Evolutionary conservation across 352 stramenopile species (phyloP).

Genomic region (Globisporangium irregulare): DNA sequence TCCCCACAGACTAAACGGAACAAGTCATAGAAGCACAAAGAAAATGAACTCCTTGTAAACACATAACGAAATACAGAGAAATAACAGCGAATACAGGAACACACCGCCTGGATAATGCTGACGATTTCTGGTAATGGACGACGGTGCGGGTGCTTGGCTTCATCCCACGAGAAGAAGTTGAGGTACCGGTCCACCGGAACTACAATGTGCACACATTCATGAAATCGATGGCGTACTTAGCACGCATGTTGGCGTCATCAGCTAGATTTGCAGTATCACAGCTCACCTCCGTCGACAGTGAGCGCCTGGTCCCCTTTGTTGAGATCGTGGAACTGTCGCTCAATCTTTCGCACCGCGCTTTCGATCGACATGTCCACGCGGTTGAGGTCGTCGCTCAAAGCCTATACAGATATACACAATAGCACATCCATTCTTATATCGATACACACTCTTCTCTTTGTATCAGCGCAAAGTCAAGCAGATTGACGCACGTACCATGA

Average conservation of each 20-base stretch:
- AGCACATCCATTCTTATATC: neutral
- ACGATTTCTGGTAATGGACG: conserved; percentile 96
- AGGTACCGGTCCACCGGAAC: conserved; percentile 94
- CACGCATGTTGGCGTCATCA: neutral
- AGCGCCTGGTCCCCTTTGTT: conserved; percentile 84
- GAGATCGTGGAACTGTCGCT: conserved; percentile 95
- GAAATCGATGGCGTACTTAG: neutral
- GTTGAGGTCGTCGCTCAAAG: conserved; percentile 92
- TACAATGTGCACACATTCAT: conserved; percentile 16
- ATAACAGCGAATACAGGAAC: neutral
- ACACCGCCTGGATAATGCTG: conserved; percentile 90
- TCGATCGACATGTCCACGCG: conserved; percentile 95
- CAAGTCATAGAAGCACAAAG: conserved; percentile 5
- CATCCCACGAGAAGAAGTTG: conserved; percentile 97
- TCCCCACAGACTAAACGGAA: conserved; percentile 70
- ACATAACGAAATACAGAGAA: neutral
- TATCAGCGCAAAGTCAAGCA: neutral
- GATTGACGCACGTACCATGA: conserved; percentile 79
- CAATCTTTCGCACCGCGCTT: conserved; percentile 95
- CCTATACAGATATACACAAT: conserved; percentile 24
- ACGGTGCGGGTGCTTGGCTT: conserved; percentile 96
- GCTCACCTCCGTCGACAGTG: conserved; percentile 76
- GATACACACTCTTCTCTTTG: neutral
- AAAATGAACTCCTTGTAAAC: conserved; percentile 1
- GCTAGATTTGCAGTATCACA: neutral